Evolutionary conservation across 306 rosid species (phyloP).

Genomic region (Prosopis cineraria): DNA sequence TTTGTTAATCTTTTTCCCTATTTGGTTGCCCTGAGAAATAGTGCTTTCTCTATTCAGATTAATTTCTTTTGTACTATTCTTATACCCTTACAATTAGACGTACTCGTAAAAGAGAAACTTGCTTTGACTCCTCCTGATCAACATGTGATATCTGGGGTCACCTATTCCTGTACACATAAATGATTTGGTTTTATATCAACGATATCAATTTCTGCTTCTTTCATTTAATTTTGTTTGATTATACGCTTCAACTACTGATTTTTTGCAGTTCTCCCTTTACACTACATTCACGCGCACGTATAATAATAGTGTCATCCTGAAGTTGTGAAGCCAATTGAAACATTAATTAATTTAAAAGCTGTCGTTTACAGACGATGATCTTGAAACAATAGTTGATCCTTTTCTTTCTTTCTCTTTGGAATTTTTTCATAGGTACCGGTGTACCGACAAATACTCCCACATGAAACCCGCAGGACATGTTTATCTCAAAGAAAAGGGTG

Average conservation of each 20-base stretch:
- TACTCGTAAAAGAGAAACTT: background rate
- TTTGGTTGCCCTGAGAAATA: slow-evolving; percentile 3
- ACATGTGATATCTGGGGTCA: background rate
- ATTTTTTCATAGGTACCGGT: background rate
- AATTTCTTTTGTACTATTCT: background rate
- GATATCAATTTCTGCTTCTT: background rate
- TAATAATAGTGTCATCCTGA: background rate
- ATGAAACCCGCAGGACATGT: background rate
- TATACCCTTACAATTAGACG: background rate
- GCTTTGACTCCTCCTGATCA: background rate
- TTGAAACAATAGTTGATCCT: background rate
- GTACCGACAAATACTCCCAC: background rate
- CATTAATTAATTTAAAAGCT: slow-evolving; percentile 5
- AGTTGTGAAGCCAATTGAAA: background rate
- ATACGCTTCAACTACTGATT: background rate
- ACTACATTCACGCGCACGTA: background rate
- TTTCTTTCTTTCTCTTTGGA: background rate
- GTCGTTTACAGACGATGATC: background rate
- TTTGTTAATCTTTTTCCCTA: slow-evolving; percentile 17
- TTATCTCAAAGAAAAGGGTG: background rate
- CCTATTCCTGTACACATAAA: background rate
- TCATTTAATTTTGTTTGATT: background rate
- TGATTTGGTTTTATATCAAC: background rate
- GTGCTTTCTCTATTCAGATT: slow-evolving; percentile 10
- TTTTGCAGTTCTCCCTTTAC: background rate